phyloP scores from a whole-genome alignment of 2,329 filamentous ascomycete species.

The Cryphonectria japonica region DNA sequence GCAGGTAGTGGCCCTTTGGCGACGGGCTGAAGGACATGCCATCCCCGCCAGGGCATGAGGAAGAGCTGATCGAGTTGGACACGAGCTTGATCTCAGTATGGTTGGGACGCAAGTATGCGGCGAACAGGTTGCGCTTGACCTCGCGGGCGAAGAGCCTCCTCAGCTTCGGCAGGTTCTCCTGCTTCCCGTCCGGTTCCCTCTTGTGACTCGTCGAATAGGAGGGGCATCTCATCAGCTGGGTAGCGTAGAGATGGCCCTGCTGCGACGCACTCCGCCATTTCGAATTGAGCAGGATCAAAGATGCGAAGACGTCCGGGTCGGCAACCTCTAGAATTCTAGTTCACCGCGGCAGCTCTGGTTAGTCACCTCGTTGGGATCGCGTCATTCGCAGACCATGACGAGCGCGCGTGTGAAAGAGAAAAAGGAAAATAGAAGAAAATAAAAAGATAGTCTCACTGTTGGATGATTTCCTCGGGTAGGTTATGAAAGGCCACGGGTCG shows the following conservation, averaged over 20 bases:
- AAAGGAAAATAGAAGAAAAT: background rate
- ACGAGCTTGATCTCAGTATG: slow-evolving; percentile 78
- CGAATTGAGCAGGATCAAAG: slow-evolving; percentile 65
- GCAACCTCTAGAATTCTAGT: slow-evolving; percentile 63
- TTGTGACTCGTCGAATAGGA: slow-evolving; percentile 59
- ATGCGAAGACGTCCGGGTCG: slow-evolving; percentile 68
- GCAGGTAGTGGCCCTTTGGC: slow-evolving; percentile 71
- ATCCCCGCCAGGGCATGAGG: slow-evolving; percentile 80
- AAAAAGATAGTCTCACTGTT: slow-evolving; percentile 56
- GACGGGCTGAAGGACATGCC: slow-evolving; percentile 85
- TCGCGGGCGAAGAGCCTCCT: slow-evolving; percentile 70
- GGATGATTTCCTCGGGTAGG: slow-evolving; percentile 70
- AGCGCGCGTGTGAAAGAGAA: background rate
- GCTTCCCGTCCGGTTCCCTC: slow-evolving; percentile 39
- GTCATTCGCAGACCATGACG: slow-evolving; percentile 6
- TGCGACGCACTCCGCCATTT: slow-evolving; percentile 69
- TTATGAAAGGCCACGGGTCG: slow-evolving; percentile 52
- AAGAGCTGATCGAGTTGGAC: slow-evolving; percentile 82
- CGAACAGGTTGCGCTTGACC: slow-evolving; percentile 77
- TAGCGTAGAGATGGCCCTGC: slow-evolving; percentile 64
- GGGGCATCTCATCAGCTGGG: slow-evolving; percentile 64
- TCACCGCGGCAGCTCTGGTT: slow-evolving; percentile 8
- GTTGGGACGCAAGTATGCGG: slow-evolving; percentile 71
- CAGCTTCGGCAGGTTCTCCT: slow-evolving; percentile 60
- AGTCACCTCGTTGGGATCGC: background rate